Conservation (phyloP, 495 filamentous ascomycete genomes). For the Penicillium daleae region DNA sequence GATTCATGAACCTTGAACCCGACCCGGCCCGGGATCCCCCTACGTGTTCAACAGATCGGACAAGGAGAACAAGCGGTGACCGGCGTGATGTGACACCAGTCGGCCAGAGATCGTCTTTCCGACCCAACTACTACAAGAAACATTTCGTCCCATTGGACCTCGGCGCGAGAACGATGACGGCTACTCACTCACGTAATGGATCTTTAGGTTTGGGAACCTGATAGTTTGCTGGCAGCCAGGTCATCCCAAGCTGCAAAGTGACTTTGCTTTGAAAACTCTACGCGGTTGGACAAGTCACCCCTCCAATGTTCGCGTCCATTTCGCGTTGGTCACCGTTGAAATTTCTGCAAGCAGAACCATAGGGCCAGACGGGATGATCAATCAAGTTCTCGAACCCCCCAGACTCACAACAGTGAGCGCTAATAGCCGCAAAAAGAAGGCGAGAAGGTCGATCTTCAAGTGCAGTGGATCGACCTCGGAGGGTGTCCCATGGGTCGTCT, state of each 20-base stretch:
- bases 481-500: slow-evolving; percentile 21
- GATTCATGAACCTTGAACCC: background rate
- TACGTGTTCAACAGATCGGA: background rate
- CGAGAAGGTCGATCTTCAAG: slow-evolving; percentile 14
- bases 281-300: slow-evolving; percentile 2
- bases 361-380: slow-evolving; percentile 15
- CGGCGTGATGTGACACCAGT: background rate
- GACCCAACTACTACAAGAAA: background rate
- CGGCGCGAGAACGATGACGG: background rate
- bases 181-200: background rate
- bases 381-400: slow-evolving; percentile 19
- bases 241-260: background rate
- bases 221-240: background rate
- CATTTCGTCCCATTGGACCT: background rate
- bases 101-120: background rate
- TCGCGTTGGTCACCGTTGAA: background rate
- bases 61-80: background rate
- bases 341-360: slow-evolving; percentile 10
- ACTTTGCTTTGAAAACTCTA: background rate
- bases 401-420: slow-evolving; percentile 6
- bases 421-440: slow-evolving; percentile 14
- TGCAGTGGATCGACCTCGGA: background rate
- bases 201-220: background rate
- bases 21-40: background rate
- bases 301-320: slow-evolving; percentile 2